Conservation (phyloP, 352 stramenopile genomes). For the Pythium aphanidermatum region DNA sequence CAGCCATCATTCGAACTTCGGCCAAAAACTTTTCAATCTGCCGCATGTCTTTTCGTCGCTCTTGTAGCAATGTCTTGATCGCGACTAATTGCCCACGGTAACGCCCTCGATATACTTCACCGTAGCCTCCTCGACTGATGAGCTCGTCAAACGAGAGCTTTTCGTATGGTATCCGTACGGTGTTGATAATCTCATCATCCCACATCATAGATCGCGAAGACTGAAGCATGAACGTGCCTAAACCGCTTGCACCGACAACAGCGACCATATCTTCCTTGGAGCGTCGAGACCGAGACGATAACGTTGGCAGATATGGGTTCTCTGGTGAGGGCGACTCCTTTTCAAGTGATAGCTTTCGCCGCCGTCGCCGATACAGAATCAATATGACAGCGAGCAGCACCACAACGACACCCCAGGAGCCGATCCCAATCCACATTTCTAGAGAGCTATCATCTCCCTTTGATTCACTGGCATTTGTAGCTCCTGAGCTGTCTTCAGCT, state of each 20-base stretch:
- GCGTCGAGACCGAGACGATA: conserved; percentile 1
- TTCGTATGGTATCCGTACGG: conserved; percentile 36
- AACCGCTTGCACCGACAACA: conserved; percentile 1
- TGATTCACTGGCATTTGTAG: no score
- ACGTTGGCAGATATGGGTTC: no score
- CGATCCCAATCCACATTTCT: no score
- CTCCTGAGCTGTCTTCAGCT: no score
- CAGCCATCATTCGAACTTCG: conserved; percentile 54
- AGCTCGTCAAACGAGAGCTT: conserved; percentile 35
- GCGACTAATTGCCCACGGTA: conserved; percentile 45
- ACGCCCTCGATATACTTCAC: conserved; percentile 36
- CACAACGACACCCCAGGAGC: no score
- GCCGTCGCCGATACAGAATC: no score
- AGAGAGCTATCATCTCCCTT: no score
- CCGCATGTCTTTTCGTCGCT: conserved; percentile 38
- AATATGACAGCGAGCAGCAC: no score
- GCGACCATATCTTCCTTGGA: not conserved
- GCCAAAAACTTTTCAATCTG: conserved; percentile 44
- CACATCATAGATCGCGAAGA: conserved; percentile 6
- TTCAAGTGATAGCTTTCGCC: no score
- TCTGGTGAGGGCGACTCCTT: no score
- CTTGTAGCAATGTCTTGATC: conserved; percentile 51
- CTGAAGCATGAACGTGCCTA: not conserved
- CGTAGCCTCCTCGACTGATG: conserved; percentile 43
- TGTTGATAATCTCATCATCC: conserved; percentile 11